A percentile compares a stretch with the other conserved stretches of the same genome.
phyloP scores from a whole-genome alignment of 1,284 basidiomycete species.

The Cutaneotrichosporon cutaneum region DNA sequence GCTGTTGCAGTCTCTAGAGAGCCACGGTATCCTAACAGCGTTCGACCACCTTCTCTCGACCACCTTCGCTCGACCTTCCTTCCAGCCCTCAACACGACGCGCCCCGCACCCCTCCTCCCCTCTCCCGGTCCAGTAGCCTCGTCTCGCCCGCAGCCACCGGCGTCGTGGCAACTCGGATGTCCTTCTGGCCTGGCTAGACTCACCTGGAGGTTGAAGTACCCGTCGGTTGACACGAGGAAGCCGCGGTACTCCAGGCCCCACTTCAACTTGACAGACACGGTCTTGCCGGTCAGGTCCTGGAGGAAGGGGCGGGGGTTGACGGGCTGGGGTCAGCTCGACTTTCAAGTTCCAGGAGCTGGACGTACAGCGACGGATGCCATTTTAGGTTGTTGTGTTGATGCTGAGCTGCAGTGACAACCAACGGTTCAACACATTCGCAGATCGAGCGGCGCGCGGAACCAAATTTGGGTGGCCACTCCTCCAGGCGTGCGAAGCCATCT shows the following conservation, averaged over 20 bases:
- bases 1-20: not conserved
- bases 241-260: constrained; percentile 99
- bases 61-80: no score
- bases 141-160: no score
- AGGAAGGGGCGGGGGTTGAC: constrained; percentile 99
- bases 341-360: not conserved
- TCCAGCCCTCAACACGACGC: no score
- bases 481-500: not conserved
- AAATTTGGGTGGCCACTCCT: not conserved
- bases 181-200: no score
- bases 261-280: constrained; percentile 90
- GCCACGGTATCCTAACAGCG: not conserved
- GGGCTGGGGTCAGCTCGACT: constrained; percentile 54
- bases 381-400: constrained; percentile 13
- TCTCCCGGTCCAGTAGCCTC: no score
- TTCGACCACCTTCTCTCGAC: not conserved
- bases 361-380: constrained; percentile 39
- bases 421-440: not conserved
- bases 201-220: constrained; percentile 99
- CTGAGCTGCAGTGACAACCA: not conserved
- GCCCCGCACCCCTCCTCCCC: no score
- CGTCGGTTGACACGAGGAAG: constrained; percentile 96
- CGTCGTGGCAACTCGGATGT: no score
- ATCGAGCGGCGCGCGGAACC: not conserved
- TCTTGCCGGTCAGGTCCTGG: constrained; percentile 96